Evolutionary conservation across 2,329 filamentous ascomycete genomes (phyloP).

Genomic region (Ophiocordyceps camponoti-rufipedis): DNA sequence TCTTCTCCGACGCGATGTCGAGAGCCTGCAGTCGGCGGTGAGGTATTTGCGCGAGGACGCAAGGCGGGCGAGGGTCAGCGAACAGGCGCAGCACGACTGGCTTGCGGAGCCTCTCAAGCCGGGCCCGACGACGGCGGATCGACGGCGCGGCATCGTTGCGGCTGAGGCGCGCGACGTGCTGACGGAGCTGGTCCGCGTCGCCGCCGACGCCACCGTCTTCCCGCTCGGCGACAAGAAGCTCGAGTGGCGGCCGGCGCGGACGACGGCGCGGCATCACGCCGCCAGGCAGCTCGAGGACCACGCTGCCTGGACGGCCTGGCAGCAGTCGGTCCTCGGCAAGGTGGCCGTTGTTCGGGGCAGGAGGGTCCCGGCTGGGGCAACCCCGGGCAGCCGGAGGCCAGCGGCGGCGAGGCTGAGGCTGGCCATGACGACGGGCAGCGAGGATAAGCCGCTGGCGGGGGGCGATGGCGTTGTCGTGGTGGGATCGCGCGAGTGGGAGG

Average conservation of each 20-base stretch:
- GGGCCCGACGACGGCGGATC: slow-evolving; percentile 23
- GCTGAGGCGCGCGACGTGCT: slow-evolving; percentile 47
- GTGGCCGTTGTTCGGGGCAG: slow-evolving; percentile 15
- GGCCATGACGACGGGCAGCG: slow-evolving; percentile 23
- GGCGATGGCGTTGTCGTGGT: slow-evolving; percentile 28
- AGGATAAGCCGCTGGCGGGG: slow-evolving; percentile 23
- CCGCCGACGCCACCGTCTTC: slow-evolving; percentile 34
- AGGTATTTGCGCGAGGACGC: slow-evolving; percentile 52
- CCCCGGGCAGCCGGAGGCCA: slow-evolving; percentile 10
- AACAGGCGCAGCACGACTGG: slow-evolving; percentile 42
- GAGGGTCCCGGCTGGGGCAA: slow-evolving; percentile 9
- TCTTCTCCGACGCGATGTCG: slow-evolving; percentile 49
- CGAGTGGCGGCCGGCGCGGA: slow-evolving; percentile 46
- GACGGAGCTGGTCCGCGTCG: slow-evolving; percentile 44
- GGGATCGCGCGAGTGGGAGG: slow-evolving; percentile 36
- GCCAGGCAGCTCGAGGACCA: slow-evolving; percentile 48
- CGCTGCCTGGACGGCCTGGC: slow-evolving; percentile 41
- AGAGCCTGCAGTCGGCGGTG: slow-evolving; percentile 43
- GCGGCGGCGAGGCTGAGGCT: slow-evolving; percentile 27
- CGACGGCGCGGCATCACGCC: slow-evolving; percentile 47
- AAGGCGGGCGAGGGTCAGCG: slow-evolving; percentile 37
- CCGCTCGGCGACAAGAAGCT: slow-evolving; percentile 38
- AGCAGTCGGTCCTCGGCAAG: slow-evolving; percentile 35
- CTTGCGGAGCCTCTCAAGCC: slow-evolving; percentile 38
- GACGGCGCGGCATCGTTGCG: slow-evolving; percentile 31